Percentiles rank a stretch among this genome's conserved stretches.
These are phyloP conservation scores for Penicillium bovifimosum DNA, from an alignment of 495 filamentous ascomycete species.

Conservation along the genomic window DNA sequence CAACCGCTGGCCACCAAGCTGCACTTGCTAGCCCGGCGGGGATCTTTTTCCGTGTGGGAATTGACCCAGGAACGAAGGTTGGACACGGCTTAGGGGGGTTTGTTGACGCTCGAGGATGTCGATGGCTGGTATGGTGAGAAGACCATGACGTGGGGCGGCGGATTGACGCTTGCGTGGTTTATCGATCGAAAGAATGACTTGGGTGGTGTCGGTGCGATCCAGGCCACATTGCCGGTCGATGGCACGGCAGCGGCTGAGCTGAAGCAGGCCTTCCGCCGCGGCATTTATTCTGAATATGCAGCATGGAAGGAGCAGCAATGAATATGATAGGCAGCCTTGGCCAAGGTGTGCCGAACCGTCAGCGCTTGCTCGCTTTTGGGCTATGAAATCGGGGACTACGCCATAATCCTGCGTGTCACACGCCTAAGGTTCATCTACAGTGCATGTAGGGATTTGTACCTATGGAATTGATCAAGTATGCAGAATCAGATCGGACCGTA, in stretches of 20 bases:
- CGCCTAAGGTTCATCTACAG: too few relatives aligned
- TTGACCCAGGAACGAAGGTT: constrained; percentile 16
- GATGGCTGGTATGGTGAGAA: constrained; percentile 40
- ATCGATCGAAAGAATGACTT: constrained; percentile 44
- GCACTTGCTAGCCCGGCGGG: constrained; percentile 20
- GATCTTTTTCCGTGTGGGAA: constrained; percentile 25
- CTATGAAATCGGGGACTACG: too few relatives aligned
- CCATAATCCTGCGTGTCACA: too few relatives aligned
- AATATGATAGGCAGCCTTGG: too few relatives aligned
- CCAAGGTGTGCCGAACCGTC: too few relatives aligned
- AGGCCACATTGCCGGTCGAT: constrained; percentile 35
- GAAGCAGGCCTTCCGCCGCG: constrained; percentile 41
- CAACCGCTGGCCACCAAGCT: constrained; percentile 11
- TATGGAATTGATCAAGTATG: too few relatives aligned
- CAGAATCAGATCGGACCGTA: too few relatives aligned
- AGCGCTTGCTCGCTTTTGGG: too few relatives aligned
- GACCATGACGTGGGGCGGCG: constrained; percentile 36
- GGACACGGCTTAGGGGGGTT: constrained; percentile 27
- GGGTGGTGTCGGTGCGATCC: constrained; percentile 38
- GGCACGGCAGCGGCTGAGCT: constrained; percentile 15
- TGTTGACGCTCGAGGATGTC: constrained; percentile 25
- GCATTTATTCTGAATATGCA: constrained; percentile 34
- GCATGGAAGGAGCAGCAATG: constrained; percentile 8
- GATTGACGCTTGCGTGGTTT: constrained; percentile 36
- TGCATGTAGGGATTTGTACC: too few relatives aligned